Base-by-base conservation (phyloP, 148 eudicot genomes). In the Silene uniflora region DNA sequence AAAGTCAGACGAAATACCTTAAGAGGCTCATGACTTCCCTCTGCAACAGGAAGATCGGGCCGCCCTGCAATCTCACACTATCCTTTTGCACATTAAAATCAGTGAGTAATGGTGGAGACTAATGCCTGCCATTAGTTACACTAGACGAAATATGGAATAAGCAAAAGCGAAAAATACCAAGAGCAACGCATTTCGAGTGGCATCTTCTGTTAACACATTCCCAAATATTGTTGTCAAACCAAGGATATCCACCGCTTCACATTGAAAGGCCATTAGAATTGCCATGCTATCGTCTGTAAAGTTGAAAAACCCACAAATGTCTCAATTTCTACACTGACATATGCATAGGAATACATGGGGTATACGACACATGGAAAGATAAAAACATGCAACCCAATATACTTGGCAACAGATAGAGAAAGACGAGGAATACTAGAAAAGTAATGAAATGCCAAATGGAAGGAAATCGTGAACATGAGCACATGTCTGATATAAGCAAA, bases 21-120 rank as follows among this genome's bases (percentile, higher is more conserved):
- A 54, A 94, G 76, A 82, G 98, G 96, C 80, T 84, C 93, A 58
- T 78, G 78, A 83, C 91, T 90, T 56, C 98, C 98, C 83, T 90
- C 89, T 59, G 97, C 93, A 42, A 94, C 96, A 19, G 96, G 98
- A 84, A 94, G 74, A 83, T 81, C 90, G 68, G 89, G 88, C 84
- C 80, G 74, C 85, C 93, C 97, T 77, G 98, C 97, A 58, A 90
- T 85, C 93, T 94, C 98, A 89, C 96, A 94, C 98, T 94, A 89
- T 90, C 89, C 88, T 91, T 91, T 93, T 85, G 73, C 77, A 87
- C 69, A 83, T 78, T 78, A 70, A 83, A 76, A 75, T 77, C 66
- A 75, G 74, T 82, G 74, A 82, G 73, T 72, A 78, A 82, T 75
- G 80, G 78, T 64, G 81, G 62, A 85, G 39, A 69, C 73, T 70